These are phyloP conservation scores for Akanthomyces uredinophilus DNA, from an alignment of 2,329 filamentous ascomycete genomes.

Conservation along the genomic window DNA sequence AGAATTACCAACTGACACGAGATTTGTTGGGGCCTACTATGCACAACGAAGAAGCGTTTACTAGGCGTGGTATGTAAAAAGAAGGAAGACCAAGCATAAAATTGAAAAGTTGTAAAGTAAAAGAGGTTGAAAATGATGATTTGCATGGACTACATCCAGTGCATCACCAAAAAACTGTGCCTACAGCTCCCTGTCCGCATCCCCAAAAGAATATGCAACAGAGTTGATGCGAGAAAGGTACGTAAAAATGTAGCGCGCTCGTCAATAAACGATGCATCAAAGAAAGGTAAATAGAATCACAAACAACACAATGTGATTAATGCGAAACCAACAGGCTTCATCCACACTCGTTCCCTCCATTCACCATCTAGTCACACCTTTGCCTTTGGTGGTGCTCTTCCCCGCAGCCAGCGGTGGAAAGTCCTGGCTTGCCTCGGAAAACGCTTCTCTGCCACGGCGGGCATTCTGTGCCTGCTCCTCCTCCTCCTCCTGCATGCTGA, in stretches of 20 bases:
- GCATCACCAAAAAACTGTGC: not conserved
- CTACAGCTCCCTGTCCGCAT: not conserved
- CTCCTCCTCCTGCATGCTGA: slow-evolving; percentile 55
- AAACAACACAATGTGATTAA: not conserved
- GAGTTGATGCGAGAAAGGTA: not conserved
- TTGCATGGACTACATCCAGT: not conserved
- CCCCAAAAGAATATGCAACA: not conserved
- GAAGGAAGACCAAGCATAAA: no score
- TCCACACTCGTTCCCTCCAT: not conserved
- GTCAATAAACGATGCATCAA: not conserved
- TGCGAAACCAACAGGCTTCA: not conserved
- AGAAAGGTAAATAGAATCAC: not conserved
- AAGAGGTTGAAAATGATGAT: not conserved
- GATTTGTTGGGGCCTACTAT: no score
- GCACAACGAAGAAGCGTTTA: no score
- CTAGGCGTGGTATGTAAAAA: no score
- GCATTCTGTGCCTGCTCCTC: slow-evolving; percentile 23
- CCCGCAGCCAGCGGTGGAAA: slow-evolving; percentile 36
- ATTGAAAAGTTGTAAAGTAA: no score
- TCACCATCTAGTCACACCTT: slow-evolving; percentile 28
- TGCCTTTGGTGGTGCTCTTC: slow-evolving; percentile 41
- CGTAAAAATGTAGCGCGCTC: not conserved
- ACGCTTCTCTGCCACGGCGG: not conserved
- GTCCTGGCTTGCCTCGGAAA: slow-evolving; percentile 23
- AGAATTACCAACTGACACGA: no score